Conservation (phyloP, 169 alveolate species). For the Plasmodium reichenowi region DNA sequence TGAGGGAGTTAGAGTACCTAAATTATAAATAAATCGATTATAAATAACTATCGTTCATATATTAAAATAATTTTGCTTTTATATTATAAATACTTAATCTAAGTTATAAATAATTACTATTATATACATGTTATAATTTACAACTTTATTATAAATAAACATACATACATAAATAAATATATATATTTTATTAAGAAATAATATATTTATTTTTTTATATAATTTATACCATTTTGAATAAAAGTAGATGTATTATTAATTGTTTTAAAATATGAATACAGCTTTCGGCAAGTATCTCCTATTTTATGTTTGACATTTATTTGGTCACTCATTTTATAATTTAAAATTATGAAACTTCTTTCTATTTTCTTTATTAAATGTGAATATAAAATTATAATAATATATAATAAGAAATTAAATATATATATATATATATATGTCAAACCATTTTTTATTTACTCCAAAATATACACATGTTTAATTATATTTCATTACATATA, state of each 20-base stretch:
- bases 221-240: slow-evolving; percentile 84
- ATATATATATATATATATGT: too few species aligned
- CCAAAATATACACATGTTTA: too few species aligned
- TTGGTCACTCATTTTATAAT: slow-evolving; percentile 54
- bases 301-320: slow-evolving; percentile 79
- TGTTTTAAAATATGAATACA: slow-evolving; percentile 83
- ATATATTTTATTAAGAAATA: neutral
- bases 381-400: too few species aligned
- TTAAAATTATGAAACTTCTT: too few species aligned
- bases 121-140: too few species aligned
- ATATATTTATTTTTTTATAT: neutral
- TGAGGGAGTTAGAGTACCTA: slow-evolving; percentile 79
- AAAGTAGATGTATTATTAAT: slow-evolving; percentile 85
- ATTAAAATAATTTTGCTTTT: slow-evolving; percentile 80
- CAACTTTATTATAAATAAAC: neutral
- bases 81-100: too few species aligned
- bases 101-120: too few species aligned
- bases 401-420: too few species aligned
- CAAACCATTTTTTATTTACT: too few species aligned
- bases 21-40: neutral
- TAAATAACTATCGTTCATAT: neutral
- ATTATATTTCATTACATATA: too few species aligned
- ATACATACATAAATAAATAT: neutral
- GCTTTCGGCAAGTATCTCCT: slow-evolving; percentile 88
- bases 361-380: too few species aligned